Base-by-base conservation (phyloP, 2,329 filamentous ascomycete species). In the Colletotrichum chrysophilum region DNA sequence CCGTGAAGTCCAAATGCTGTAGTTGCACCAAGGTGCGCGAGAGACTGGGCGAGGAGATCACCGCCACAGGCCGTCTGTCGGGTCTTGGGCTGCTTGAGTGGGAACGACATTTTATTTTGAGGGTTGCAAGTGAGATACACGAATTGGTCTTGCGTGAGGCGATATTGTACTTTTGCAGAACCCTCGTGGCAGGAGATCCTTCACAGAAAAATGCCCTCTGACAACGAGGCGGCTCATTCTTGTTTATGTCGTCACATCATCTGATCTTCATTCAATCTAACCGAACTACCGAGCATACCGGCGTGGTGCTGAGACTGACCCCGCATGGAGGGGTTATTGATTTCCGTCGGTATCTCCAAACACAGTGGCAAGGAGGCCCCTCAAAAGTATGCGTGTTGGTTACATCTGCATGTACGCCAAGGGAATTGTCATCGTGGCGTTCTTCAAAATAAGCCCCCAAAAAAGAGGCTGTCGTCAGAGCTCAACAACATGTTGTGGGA, bases 11-110 rank as follows among this genome's bases (percentile, higher is more conserved):
- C 70, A 10, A 72, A 72, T 3, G 70, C 70, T 16, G 48, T 56
- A 5, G 52, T 72, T 26, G 64, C 70, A n/a, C 70, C 70, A 4
- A 72, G 28, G 7, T 60, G 70, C 10, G 64, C 64, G 8, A 72
- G 52, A 16, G 62, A 68, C n/a, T 68, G 70, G 7, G 70, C 70
- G n/a, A 72, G 70, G 14, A 72, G 52, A 18, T 72, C 70, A 18
- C 70, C 70, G 10, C 70, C 70, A 13, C 43, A 52, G n/a, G 67
- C 32, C 5, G 67, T 34, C 52, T 72, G 62, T 24, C 70, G 70
- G 16, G 38, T 60, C 16, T 61, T 48, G n/a, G 64, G 70, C 6
- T 72, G 32, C 24, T 60, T 72, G 8, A 72, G 26, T 13, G 30
- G 70, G 12, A 72, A 72, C 18, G 48, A 26, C 70, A 72, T 72